phyloP scores from a whole-genome alignment of 257 asterid species.

The Penstemon barbatus region DNA sequence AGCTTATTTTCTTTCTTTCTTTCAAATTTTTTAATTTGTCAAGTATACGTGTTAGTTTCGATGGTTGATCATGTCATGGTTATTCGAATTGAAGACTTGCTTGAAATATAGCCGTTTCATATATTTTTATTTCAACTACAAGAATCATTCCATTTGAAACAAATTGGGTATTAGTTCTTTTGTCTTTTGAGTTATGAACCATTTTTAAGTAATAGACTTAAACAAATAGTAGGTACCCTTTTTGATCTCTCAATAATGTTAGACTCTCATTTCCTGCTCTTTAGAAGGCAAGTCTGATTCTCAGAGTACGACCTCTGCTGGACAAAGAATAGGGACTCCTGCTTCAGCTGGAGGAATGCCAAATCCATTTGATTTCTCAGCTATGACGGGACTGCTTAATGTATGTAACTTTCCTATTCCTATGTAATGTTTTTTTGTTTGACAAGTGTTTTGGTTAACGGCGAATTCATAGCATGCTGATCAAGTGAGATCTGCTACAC shows the following conservation, averaged over 20 bases:
- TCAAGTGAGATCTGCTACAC: neutral
- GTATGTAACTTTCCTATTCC: conserved; percentile 35
- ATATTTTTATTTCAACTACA: too few species aligned
- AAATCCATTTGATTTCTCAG: neutral
- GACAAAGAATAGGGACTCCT: neutral
- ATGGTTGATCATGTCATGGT: too few species aligned
- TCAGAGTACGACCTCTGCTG: neutral
- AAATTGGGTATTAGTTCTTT: neutral
- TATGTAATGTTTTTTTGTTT: neutral
- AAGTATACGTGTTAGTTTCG: too few species aligned
- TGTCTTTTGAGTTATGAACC: too few species aligned
- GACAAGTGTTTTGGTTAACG: neutral
- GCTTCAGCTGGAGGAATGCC: neutral
- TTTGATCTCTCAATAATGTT: too few species aligned
- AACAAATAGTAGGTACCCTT: too few species aligned
- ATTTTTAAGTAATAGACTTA: too few species aligned
- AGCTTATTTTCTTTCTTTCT: too few species aligned
- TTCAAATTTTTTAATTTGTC: too few species aligned
- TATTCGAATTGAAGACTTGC: too few species aligned
- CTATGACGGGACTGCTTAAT: conserved; percentile 28
- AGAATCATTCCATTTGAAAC: neutral
- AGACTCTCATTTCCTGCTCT: neutral
- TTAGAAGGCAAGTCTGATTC: neutral
- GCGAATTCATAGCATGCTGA: conserved; percentile 15
- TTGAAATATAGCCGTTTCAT: too few species aligned